These are phyloP conservation scores for Diddensiella santjacobensis DNA, from an alignment of 805 yeast genomes.

Conservation along the genomic window DNA sequence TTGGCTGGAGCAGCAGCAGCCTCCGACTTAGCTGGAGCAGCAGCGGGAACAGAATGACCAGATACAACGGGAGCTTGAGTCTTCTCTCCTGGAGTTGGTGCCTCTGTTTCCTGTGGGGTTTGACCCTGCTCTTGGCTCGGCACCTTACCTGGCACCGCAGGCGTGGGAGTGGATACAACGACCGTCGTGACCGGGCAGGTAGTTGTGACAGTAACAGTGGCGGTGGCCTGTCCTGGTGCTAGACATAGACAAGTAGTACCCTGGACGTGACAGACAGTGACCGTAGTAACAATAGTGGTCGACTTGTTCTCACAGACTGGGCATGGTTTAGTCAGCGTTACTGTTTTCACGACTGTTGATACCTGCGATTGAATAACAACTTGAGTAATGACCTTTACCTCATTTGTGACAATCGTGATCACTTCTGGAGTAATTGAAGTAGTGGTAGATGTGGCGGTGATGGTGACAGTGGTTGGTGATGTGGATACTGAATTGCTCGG, in stretches of 20 bases:
- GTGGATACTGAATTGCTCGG: not conserved
- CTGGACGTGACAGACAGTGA: not conserved
- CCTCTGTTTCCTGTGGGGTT: no score
- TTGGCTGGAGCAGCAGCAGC: not conserved
- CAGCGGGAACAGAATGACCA: not conserved
- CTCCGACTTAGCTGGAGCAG: not conserved
- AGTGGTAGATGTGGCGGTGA: not conserved
- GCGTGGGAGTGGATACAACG: not conserved
- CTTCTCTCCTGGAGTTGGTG: not conserved
- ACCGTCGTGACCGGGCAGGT: not conserved
- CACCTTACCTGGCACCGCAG: no score
- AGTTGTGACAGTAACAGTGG: not conserved
- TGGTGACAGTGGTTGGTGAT: not conserved
- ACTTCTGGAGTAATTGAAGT: not conserved
- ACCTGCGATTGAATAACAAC: not conserved
- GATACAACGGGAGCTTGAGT: not conserved
- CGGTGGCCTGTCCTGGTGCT: not conserved
- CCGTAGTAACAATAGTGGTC: not conserved
- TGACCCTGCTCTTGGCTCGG: no score
- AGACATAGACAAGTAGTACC: not conserved
- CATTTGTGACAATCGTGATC: no score
- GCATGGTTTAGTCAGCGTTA: not conserved
- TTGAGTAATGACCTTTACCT: not conserved
- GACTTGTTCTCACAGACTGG: not conserved
- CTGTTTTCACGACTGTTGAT: not conserved